Percentiles rank a stretch among this genome's conserved stretches.
phyloP scores from a whole-genome alignment of 2,329 filamentous ascomycete genomes.

The Rhytidhysteron rufulum region DNA sequence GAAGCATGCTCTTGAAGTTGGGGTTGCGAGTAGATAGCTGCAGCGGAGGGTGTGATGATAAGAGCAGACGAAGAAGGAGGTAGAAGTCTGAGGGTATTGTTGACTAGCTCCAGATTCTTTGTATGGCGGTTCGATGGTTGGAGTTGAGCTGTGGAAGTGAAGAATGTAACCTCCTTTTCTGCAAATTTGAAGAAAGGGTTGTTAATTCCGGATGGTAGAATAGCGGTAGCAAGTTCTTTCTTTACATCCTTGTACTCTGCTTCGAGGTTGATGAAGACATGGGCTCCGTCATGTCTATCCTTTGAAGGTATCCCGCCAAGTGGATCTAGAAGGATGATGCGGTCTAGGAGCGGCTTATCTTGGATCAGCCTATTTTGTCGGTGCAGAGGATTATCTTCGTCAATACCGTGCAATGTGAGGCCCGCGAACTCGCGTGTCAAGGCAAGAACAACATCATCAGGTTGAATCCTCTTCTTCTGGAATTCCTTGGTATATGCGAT shows the following conservation, averaged over 20 bases:
- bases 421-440: slow-evolving; percentile 74
- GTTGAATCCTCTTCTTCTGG: slow-evolving; percentile 23
- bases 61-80: slow-evolving; percentile 82
- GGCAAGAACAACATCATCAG: slow-evolving; percentile 68
- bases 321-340: slow-evolving; percentile 84
- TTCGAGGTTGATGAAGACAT: slow-evolving; percentile 89
- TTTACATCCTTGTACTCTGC: slow-evolving; percentile 76
- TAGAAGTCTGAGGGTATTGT: slow-evolving; percentile 67
- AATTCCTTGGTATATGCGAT: slow-evolving; percentile 55
- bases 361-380: slow-evolving; percentile 39
- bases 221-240: slow-evolving; percentile 49
- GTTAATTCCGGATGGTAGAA: slow-evolving; percentile 23
- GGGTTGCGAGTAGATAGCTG: slow-evolving; percentile 57
- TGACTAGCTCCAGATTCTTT: slow-evolving; percentile 71
- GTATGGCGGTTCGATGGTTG: slow-evolving; percentile 45
- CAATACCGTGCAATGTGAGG: slow-evolving; percentile 40
- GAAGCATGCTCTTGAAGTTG: slow-evolving; percentile 15
- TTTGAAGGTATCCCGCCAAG: slow-evolving; percentile 75
- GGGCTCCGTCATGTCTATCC: slow-evolving; percentile 58
- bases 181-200: slow-evolving; percentile 46
- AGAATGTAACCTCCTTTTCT: slow-evolving; percentile 20
- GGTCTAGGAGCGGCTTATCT: slow-evolving; percentile 58
- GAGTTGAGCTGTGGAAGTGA: slow-evolving; percentile 8
- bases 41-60: slow-evolving; percentile 81
- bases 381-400: slow-evolving; percentile 16